Conservation (phyloP, 129 eudicot genomes). For the Flaveria ramosissima region DNA sequence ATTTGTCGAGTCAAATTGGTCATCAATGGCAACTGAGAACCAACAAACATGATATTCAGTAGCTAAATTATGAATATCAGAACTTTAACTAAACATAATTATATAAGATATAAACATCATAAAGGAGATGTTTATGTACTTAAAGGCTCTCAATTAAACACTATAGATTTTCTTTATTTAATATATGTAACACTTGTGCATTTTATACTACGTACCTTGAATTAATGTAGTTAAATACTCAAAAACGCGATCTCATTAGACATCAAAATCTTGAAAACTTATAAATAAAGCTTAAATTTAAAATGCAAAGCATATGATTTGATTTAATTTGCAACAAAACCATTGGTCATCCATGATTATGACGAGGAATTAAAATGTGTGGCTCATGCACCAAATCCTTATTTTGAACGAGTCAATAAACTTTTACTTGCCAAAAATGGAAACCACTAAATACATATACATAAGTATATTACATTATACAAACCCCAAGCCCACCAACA, state of each 20-base stretch:
- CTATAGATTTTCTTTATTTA: too few species aligned
- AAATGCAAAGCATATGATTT: slow-evolving; percentile 3
- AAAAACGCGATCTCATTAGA: not conserved
- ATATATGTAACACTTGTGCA: too few species aligned
- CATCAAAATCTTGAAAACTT: not conserved
- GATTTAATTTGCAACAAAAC: not conserved
- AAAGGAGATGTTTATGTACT: not conserved
- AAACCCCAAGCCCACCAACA: slow-evolving; percentile 2
- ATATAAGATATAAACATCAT: not conserved
- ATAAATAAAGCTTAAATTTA: not conserved
- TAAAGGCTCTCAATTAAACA: not conserved
- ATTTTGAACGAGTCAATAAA: slow-evolving; percentile 6
- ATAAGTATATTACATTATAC: not conserved
- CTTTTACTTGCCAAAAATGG: not conserved
- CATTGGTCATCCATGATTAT: not conserved
- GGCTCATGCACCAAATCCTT: not conserved
- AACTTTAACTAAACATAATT: not conserved
- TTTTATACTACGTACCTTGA: not conserved
- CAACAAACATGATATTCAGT: too few species aligned
- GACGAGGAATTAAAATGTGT: not conserved
- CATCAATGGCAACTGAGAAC: too few species aligned
- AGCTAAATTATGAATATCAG: not conserved
- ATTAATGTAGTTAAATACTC: not conserved
- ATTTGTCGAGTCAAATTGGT: too few species aligned
- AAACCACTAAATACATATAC: not conserved